Percentiles rank a stretch among this genome's conserved stretches.
Evolutionary conservation across 441 rosid genomes (phyloP).

Genomic region (Populus hybrid): DNA sequence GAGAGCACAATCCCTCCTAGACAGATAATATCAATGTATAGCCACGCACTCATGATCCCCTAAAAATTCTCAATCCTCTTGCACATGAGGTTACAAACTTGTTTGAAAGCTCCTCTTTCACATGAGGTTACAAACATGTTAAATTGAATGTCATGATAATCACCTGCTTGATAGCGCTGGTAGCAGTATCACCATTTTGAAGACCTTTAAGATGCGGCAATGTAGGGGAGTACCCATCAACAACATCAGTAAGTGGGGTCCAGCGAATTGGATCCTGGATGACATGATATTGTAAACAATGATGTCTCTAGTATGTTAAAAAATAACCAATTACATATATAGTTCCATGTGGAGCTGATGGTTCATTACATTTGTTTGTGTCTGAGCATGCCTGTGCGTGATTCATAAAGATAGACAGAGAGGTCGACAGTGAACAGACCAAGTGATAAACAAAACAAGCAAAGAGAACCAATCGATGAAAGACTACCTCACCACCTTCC

Average conservation of each 20-base stretch:
- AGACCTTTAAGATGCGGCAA: constrained; percentile 99
- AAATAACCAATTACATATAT: background rate
- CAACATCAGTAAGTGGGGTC: constrained; percentile 90
- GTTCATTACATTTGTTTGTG: background rate
- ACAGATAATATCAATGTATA: constrained; percentile 19
- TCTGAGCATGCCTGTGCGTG: background rate
- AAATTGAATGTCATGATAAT: constrained; percentile 19
- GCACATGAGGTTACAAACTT: no score
- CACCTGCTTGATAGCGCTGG: constrained; percentile 99
- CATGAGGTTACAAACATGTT: constrained; percentile 4
- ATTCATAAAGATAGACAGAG: background rate
- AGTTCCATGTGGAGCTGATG: background rate
- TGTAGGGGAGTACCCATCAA: constrained; percentile 97
- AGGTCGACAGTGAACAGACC: background rate
- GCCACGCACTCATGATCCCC: constrained; percentile 6
- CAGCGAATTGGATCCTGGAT: constrained; percentile 95
- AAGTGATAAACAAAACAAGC: background rate
- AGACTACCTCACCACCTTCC: constrained; percentile 97
- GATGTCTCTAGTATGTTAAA: background rate
- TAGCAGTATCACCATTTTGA: constrained; percentile 98
- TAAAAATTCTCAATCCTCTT: background rate
- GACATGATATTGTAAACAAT: constrained; percentile 9
- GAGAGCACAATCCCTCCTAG: background rate
- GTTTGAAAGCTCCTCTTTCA: background rate
- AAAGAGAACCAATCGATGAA: constrained; percentile 3